A percentile compares a stretch with the other conserved stretches of the same genome.
phyloP scores from a whole-genome alignment of 2,329 filamentous ascomycete genomes.

The Diaporthe ilicicola region DNA sequence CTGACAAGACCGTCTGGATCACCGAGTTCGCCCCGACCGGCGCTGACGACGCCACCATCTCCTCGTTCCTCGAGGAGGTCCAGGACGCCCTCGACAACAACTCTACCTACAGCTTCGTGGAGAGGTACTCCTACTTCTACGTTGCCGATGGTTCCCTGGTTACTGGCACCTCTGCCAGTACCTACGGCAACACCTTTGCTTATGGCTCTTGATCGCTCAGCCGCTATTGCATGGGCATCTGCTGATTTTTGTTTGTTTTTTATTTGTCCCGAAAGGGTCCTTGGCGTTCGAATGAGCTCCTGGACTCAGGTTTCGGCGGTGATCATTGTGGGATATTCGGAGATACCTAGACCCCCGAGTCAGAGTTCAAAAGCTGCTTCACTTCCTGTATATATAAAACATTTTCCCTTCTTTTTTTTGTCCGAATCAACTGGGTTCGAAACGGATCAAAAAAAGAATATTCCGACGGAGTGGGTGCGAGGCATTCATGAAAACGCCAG shows the following conservation, averaged over 20 bases:
- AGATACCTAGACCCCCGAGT: constrained; percentile 17
- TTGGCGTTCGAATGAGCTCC: constrained; percentile 19
- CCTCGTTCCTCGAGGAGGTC: constrained; percentile 58
- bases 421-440: background rate
- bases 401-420: background rate
- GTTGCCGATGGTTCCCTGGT: constrained; percentile 54
- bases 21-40: constrained; percentile 70
- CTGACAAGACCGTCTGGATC: constrained; percentile 64
- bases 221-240: constrained; percentile 10
- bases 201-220: constrained; percentile 41
- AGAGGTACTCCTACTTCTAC: constrained; percentile 68
- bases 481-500: background rate
- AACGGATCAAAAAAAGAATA: background rate
- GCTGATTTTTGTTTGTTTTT: constrained; percentile 30
- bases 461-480: background rate
- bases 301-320: background rate
- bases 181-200: constrained; percentile 60
- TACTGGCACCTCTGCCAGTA: constrained; percentile 50
- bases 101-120: constrained; percentile 56
- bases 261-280: constrained; percentile 25
- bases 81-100: constrained; percentile 57
- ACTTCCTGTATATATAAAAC: constrained; percentile 28
- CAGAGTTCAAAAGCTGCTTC: constrained; percentile 12
- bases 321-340: background rate
- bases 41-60: constrained; percentile 49